These are phyloP conservation scores for Saccharomycopsis fibuligera DNA, from an alignment of 805 yeast species.

Conservation along the genomic window DNA sequence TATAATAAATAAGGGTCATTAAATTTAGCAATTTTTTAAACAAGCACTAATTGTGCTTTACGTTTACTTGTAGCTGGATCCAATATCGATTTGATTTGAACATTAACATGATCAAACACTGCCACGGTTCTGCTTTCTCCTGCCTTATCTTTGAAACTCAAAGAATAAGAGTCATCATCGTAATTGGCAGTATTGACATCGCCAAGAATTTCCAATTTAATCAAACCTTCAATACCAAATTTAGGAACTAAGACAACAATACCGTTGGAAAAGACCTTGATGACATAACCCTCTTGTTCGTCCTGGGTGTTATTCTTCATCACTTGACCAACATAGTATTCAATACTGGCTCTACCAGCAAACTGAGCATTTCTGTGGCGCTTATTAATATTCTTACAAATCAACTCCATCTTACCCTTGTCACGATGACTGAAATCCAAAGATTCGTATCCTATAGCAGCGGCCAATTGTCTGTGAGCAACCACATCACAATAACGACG, in stretches of 20 bases:
- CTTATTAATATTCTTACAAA: slow-evolving; percentile 82
- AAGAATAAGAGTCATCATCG: slow-evolving; percentile 71
- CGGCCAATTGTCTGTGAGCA: slow-evolving; percentile 95
- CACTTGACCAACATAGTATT: slow-evolving; percentile 96
- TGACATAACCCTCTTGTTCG: slow-evolving; percentile 68
- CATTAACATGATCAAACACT: slow-evolving; percentile 82
- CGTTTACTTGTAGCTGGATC: slow-evolving; percentile 91
- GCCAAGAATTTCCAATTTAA: slow-evolving; percentile 70
- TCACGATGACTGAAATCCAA: slow-evolving; percentile 79
- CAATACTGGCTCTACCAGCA: slow-evolving; percentile 97
- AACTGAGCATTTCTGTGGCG: slow-evolving; percentile 97
- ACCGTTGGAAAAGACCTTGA: slow-evolving; percentile 90
- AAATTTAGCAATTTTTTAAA: too few species aligned
- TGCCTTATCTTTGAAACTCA: slow-evolving; percentile 45
- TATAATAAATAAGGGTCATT: too few species aligned
- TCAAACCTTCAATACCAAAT: slow-evolving; percentile 92
- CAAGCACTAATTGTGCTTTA: slow-evolving; percentile 68
- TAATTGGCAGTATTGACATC: slow-evolving; percentile 57
- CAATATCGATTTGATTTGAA: slow-evolving; percentile 71
- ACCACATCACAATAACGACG: slow-evolving; percentile 97
- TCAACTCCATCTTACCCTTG: slow-evolving; percentile 80
- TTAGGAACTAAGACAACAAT: slow-evolving; percentile 91
- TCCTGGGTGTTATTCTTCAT: slow-evolving; percentile 75
- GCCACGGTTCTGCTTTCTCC: slow-evolving; percentile 45
- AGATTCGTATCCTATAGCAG: slow-evolving; percentile 93